phyloP scores from a whole-genome alignment of 495 filamentous ascomycete species.

The Recurvomyces mirabilis region DNA sequence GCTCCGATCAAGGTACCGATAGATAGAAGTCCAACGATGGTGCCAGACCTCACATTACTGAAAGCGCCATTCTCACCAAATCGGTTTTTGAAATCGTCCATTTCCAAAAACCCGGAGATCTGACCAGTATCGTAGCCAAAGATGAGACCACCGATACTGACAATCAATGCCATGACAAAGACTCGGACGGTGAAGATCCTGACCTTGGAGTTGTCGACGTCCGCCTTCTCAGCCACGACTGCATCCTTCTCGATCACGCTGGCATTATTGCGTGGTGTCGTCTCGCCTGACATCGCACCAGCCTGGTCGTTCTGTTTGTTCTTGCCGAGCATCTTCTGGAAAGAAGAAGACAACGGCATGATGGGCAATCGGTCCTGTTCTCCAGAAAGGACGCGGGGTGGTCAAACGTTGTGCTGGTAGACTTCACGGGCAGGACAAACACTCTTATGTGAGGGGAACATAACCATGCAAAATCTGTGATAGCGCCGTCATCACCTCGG shows the following conservation, averaged over 20 bases:
- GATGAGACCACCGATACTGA: constrained; percentile 27
- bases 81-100: constrained; percentile 24
- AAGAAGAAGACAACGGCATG: no score
- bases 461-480: no score
- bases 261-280: constrained; percentile 1
- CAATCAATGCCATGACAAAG: constrained; percentile 25
- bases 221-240: constrained; percentile 11
- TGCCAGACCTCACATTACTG: constrained; percentile 23
- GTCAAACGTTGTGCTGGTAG: no score
- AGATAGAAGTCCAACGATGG: constrained; percentile 30
- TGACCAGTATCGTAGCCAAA: constrained; percentile 28
- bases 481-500: no score
- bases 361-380: no score
- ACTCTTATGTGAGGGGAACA: no score
- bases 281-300: background rate
- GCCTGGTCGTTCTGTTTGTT: background rate
- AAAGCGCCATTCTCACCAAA: constrained; percentile 22
- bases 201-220: constrained; percentile 12
- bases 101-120: constrained; percentile 29
- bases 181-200: constrained; percentile 10
- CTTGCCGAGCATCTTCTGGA: background rate
- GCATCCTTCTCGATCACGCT: background rate
- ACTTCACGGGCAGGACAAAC: no score
- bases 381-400: background rate
- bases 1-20: constrained; percentile 29